Evolutionary conservation across 192 early-diverging fungal species (phyloP).

Genomic region (Cetraspora pellucida): DNA sequence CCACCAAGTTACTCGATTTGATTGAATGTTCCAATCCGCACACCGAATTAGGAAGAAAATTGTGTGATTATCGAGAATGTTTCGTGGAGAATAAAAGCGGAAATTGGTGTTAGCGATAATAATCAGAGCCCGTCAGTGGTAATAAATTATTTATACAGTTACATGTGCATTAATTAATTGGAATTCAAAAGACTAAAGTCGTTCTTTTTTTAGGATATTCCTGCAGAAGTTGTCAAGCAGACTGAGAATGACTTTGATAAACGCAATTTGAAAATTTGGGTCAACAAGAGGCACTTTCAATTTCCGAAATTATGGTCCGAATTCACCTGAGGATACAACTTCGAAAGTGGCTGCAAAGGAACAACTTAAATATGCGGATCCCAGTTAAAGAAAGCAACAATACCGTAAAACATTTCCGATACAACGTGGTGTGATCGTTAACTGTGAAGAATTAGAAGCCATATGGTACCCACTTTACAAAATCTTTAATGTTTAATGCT

Average conservation of each 20-base stretch:
- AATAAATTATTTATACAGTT: conserved; percentile 37
- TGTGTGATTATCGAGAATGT: conserved; percentile 85
- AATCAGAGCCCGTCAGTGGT: conserved; percentile 69
- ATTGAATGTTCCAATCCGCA: too few relatives aligned
- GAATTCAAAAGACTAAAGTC: too few relatives aligned
- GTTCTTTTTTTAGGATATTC: too few relatives aligned
- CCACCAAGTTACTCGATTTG: too few relatives aligned
- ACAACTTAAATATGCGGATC: conserved; percentile 41
- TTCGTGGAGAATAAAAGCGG: conserved; percentile 77
- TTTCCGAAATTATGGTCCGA: not conserved
- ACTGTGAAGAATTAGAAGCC: conserved; percentile 75
- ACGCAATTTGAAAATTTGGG: not conserved
- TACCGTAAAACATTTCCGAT: conserved; percentile 54
- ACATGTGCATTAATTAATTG: conserved; percentile 1
- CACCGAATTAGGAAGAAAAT: too few relatives aligned
- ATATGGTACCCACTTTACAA: conserved; percentile 53
- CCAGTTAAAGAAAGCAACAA: conserved; percentile 34
- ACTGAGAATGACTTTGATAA: not conserved
- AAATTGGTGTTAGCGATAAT: conserved; percentile 72
- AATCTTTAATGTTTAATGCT: too few relatives aligned
- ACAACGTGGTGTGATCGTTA: conserved; percentile 57
- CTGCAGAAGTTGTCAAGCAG: not conserved
- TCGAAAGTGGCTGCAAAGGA: conserved; percentile 27
- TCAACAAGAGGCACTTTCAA: not conserved
- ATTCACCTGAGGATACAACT: conserved; percentile 22